Conservation (phyloP, 1,284 basidiomycete species). For the Moesziomyces parantarcticus region DNA sequence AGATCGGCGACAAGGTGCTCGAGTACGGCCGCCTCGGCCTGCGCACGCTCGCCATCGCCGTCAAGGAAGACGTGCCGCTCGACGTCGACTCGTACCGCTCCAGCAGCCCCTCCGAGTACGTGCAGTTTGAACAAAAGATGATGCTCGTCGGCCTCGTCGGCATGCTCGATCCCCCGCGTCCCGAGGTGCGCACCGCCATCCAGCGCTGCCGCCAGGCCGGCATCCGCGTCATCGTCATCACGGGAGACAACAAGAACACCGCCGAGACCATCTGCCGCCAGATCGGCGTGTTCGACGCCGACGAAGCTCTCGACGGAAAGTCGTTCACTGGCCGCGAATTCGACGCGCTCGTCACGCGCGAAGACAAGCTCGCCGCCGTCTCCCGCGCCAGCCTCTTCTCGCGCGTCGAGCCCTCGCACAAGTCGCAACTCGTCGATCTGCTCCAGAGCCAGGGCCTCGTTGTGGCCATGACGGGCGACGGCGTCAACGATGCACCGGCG, state of each 20-base stretch:
- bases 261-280: slow-evolving; percentile 96
- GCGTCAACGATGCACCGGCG: slow-evolving; percentile 70
- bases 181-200: slow-evolving; percentile 87
- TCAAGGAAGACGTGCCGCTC: slow-evolving; percentile 75
- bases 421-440: slow-evolving; percentile 92
- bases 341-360: slow-evolving; percentile 77
- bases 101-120: slow-evolving; percentile 77
- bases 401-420: slow-evolving; percentile 94
- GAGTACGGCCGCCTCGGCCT: slow-evolving; percentile 84
- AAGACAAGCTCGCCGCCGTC: slow-evolving; percentile 85
- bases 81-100: slow-evolving; percentile 74
- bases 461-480: slow-evolving; percentile 83
- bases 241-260: slow-evolving; percentile 97
- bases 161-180: slow-evolving; percentile 97
- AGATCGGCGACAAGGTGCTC: slow-evolving; percentile 76
- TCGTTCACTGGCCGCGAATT: slow-evolving; percentile 94
- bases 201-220: slow-evolving; percentile 91
- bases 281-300: slow-evolving; percentile 83
- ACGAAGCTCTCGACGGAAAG: slow-evolving; percentile 76
- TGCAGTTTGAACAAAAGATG: slow-evolving; percentile 81
- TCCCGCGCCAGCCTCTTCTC: slow-evolving; percentile 88
- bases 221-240: slow-evolving; percentile 96
- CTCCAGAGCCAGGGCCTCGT: slow-evolving; percentile 91
- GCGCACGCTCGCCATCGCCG: slow-evolving; percentile 90
- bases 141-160: slow-evolving; percentile 95